These are phyloP conservation scores for Kodamaea fungicola DNA, from an alignment of 1,139 yeast genomes.

Conservation along the genomic window DNA sequence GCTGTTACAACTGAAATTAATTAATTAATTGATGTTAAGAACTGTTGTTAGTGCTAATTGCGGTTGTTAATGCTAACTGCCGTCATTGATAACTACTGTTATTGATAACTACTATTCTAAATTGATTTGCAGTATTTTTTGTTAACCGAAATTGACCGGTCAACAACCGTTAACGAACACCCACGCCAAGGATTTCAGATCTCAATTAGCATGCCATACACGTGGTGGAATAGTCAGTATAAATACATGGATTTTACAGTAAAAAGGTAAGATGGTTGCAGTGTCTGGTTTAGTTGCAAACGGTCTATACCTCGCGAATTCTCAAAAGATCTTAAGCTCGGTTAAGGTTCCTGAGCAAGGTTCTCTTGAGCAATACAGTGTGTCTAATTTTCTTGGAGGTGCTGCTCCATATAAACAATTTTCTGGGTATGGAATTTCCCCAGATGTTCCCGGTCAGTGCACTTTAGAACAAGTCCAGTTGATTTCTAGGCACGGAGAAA, in stretches of 20 bases:
- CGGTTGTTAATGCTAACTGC: too few species aligned
- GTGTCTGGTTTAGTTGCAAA: slow-evolving; percentile 7
- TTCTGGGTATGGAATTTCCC: slow-evolving; percentile 32
- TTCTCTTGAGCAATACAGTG: slow-evolving; percentile 28
- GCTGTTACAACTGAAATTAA: too few species aligned
- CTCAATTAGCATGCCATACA: neutral
- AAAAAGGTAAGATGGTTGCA: slow-evolving; percentile 7
- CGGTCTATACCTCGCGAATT: slow-evolving; percentile 4
- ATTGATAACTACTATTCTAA: too few species aligned
- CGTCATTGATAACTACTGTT: too few species aligned
- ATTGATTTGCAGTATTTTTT: too few species aligned
- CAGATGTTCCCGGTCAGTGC: slow-evolving; percentile 31
- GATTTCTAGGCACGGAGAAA: slow-evolving; percentile 36
- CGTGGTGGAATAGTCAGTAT: neutral
- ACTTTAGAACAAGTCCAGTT: slow-evolving; percentile 35
- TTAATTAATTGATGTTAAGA: too few species aligned
- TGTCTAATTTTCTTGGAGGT: slow-evolving; percentile 31
- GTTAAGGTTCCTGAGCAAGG: slow-evolving; percentile 29
- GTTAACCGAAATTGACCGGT: neutral
- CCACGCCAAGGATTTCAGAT: neutral
- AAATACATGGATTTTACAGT: neutral
- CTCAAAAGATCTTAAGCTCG: slow-evolving; percentile 9
- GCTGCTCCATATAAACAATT: slow-evolving; percentile 36
- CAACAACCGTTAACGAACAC: neutral
- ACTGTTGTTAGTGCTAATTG: too few species aligned